Evolutionary conservation across 2,329 filamentous ascomycete genomes (phyloP).

Genomic region (Acarospora socialis): DNA sequence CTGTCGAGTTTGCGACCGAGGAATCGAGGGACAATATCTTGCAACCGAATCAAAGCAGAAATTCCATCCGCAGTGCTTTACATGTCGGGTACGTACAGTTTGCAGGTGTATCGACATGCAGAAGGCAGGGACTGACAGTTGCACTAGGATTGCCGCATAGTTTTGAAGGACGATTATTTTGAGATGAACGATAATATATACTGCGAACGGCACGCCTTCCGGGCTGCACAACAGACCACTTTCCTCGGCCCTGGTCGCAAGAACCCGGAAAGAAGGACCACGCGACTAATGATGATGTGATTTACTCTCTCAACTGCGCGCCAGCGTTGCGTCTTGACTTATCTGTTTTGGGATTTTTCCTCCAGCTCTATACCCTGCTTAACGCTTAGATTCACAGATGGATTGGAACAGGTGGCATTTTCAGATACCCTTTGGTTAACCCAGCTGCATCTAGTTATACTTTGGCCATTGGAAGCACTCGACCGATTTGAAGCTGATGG

Average conservation of each 20-base stretch:
- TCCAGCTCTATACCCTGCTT: too few species aligned
- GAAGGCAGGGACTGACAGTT: background rate
- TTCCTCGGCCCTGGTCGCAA: slow-evolving; percentile 26
- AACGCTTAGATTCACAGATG: too few species aligned
- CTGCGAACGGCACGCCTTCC: slow-evolving; percentile 75
- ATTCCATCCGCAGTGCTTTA: slow-evolving; percentile 78
- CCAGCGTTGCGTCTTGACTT: background rate
- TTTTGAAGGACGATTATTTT: slow-evolving; percentile 75
- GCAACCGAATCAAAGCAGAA: slow-evolving; percentile 67
- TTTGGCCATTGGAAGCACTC: too few species aligned
- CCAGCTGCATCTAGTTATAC: too few species aligned
- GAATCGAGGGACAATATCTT: slow-evolving; percentile 88
- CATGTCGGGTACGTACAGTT: slow-evolving; percentile 42
- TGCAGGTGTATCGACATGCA: background rate
- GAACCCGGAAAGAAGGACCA: slow-evolving; percentile 35
- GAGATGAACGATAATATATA: slow-evolving; percentile 68
- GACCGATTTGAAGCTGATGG: too few species aligned
- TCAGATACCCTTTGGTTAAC: too few species aligned
- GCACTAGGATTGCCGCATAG: slow-evolving; percentile 49
- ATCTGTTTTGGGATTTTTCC: too few species aligned
- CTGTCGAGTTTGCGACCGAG: slow-evolving; percentile 62
- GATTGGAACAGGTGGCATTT: too few species aligned
- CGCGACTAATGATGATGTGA: slow-evolving; percentile 34
- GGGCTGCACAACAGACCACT: slow-evolving; percentile 30
- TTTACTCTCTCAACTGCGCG: slow-evolving; percentile 1